Evolutionary conservation across 495 filamentous ascomycete species (phyloP).

Genomic region (Penicillium cataractarum): DNA sequence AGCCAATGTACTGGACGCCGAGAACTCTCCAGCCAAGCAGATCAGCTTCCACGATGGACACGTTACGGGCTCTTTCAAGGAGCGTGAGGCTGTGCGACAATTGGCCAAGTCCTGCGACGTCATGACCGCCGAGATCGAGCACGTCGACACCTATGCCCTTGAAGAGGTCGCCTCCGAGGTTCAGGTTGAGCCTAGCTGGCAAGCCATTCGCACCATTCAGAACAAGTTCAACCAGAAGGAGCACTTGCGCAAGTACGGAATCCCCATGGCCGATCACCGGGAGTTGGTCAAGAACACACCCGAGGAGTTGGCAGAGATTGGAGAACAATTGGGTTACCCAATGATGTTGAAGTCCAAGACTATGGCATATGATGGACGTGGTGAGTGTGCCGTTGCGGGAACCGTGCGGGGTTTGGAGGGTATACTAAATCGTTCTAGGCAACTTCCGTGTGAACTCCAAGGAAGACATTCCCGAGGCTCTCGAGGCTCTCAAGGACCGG

Average conservation of each 20-base stretch:
- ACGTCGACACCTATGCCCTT: constrained; percentile 90
- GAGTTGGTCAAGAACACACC: constrained; percentile 56
- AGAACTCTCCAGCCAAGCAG: constrained; percentile 86
- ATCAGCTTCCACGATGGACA: constrained; percentile 75
- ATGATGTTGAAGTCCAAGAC: constrained; percentile 95
- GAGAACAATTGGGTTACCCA: constrained; percentile 73
- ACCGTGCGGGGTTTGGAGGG: neutral
- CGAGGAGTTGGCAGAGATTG: constrained; percentile 65
- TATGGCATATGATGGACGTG: constrained; percentile 91
- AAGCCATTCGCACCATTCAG: constrained; percentile 88
- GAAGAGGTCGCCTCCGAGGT: constrained; percentile 73
- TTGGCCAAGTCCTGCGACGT: constrained; percentile 80
- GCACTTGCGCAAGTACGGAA: constrained; percentile 65
- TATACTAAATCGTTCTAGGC: constrained; percentile 39
- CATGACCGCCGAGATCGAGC: constrained; percentile 96
- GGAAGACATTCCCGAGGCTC: constrained; percentile 69
- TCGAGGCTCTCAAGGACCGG: constrained; percentile 68
- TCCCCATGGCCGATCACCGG: constrained; percentile 73
- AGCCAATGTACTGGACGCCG: constrained; percentile 77
- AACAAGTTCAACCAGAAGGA: constrained; percentile 95
- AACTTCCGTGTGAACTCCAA: constrained; percentile 76
- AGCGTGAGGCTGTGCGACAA: constrained; percentile 72
- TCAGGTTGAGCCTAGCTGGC: constrained; percentile 83
- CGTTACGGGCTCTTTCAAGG: constrained; percentile 83
- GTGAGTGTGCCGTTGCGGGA: constrained; percentile 27